Percentiles rank a stretch among this genome's conserved stretches.
These are phyloP conservation scores for Cordyceps fumosorosea DNA, from an alignment of 2,329 filamentous ascomycete genomes.

Conservation along the genomic window DNA sequence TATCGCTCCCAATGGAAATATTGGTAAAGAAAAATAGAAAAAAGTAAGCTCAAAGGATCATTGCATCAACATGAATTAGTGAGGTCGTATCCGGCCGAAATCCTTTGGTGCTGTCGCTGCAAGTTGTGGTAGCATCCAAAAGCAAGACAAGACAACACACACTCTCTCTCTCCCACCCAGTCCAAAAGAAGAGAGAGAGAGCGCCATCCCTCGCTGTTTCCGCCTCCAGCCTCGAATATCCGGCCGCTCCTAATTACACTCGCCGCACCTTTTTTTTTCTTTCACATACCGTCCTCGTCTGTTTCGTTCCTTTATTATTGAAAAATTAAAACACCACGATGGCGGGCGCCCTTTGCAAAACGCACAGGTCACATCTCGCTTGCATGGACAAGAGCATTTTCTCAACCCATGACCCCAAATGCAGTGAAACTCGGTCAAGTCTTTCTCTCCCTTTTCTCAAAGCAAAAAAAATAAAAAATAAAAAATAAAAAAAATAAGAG, in stretches of 20 bases:
- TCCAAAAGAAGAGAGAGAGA: too few relatives aligned
- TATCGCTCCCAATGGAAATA: too few relatives aligned
- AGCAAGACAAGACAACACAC: neutral
- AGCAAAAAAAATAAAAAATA: too few relatives aligned
- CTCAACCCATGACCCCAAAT: neutral
- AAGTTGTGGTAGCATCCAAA: neutral
- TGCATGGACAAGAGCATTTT: neutral
- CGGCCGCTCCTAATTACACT: neutral
- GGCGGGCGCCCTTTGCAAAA: neutral
- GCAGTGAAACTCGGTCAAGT: neutral
- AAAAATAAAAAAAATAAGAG: too few relatives aligned
- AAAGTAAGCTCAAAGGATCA: too few relatives aligned
- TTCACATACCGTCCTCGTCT: neutral
- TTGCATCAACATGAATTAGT: neutral
- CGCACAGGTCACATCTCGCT: slow-evolving; percentile 3
- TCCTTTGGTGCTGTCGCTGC: neutral
- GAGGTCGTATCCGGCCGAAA: neutral
- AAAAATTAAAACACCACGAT: too few relatives aligned
- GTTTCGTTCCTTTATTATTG: too few relatives aligned
- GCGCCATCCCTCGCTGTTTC: neutral
- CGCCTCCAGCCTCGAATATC: slow-evolving; percentile 4
- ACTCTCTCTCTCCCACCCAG: too few relatives aligned
- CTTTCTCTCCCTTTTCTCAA: neutral
- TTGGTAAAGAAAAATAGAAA: too few relatives aligned
- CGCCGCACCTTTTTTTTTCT: neutral